Evolutionary conservation across 2,329 filamentous ascomycete species (phyloP).

Genomic region (Cryphonectria nitschkei): DNA sequence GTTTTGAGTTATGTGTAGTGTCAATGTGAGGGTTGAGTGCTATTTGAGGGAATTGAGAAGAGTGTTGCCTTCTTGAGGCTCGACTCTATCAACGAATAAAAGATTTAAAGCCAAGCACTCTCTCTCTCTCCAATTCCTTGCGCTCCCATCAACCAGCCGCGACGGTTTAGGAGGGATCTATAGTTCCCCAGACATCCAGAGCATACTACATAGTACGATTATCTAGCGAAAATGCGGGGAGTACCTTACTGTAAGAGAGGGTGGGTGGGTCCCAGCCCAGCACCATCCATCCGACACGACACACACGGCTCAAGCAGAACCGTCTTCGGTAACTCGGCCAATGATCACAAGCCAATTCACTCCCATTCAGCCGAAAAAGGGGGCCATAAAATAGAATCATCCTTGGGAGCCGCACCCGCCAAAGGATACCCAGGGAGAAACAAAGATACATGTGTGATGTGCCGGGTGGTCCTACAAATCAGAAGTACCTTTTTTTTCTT

Average conservation of each 20-base stretch:
- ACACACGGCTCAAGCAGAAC: slow-evolving; percentile 8
- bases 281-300: background rate
- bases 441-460: slow-evolving; percentile 11
- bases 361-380: slow-evolving; percentile 44
- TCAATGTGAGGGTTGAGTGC: background rate
- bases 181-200: slow-evolving; percentile 16
- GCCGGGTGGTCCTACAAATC: background rate
- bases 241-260: background rate
- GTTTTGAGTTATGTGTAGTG: too few relatives aligned
- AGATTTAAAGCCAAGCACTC: too few relatives aligned
- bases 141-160: background rate
- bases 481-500: background rate
- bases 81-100: background rate
- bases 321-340: slow-evolving; percentile 51
- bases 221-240: slow-evolving; percentile 26
- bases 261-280: slow-evolving; percentile 20
- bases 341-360: slow-evolving; percentile 41
- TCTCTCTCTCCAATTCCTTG: background rate
- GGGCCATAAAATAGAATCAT: background rate
- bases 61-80: background rate
- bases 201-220: background rate
- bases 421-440: background rate
- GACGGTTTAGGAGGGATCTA: background rate
- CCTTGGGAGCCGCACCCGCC: background rate
- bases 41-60: background rate